Base-by-base conservation (phyloP, 2,329 filamentous ascomycete species). In the Cladosporium sp. region DNA sequence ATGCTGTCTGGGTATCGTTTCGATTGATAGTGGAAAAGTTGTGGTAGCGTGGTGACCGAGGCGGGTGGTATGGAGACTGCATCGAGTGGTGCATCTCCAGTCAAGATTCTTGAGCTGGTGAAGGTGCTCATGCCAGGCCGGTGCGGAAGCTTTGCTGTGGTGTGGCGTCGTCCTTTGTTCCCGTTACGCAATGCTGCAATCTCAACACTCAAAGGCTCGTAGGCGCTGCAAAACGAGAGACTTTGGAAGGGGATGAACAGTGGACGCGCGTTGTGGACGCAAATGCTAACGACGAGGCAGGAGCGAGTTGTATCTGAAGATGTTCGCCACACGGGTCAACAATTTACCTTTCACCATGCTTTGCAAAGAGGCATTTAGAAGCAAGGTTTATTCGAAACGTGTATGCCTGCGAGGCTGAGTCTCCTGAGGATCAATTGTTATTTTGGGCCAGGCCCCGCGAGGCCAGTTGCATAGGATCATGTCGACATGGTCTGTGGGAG, bases 31-130 rank as follows among this genome's bases (percentile, higher is more conserved):
- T 66, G 61, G 60, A 70, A 70, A 1, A 70, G 65, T 34, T 51
- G 39, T 56, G 69, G 67, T 26, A 70, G 68, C 56, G 69, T 70
- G 32, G 58, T 64, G 34, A 69, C 69, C n/a, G 60, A 65, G 2
- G 62, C 8, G 32, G 69, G 65, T n/a, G 68, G 63, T 18, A 26
- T 54, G n/a, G 69, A 65, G 54, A 67, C 68, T 21, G 39, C 63
- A 16, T 66, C 58, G 23, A 70, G 64, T 28, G 68, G 67, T 56
- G 61, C 36, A 39, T 30, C 58, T 43, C 69, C 69, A 21, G 49
- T 68, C 36, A 70, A 63, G 25, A 70, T 62, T 36, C 65, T 65
- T 28, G 61, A 49, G 23, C 23, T 32, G 6, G 21, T 26, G n/a
- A 39, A 13, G 13, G n/a, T 21, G 21, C 32, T 36, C 54, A 57